These are phyloP conservation scores for Posidonia australis DNA, from an alignment of 106 monocot genomes.

Conservation along the genomic window DNA sequence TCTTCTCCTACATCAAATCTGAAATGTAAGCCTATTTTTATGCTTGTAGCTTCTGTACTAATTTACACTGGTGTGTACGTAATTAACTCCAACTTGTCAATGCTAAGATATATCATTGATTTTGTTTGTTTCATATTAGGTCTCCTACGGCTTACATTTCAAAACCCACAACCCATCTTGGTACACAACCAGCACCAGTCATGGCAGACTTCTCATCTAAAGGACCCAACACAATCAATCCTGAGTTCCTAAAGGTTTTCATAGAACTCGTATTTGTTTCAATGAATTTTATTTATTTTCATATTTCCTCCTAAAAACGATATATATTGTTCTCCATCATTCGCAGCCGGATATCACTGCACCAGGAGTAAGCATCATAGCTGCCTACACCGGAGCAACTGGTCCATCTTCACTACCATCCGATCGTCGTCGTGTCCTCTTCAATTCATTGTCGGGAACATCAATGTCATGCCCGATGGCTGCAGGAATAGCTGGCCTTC, in stretches of 20 bases:
- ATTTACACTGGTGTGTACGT: too few relatives aligned
- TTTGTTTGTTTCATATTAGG: conserved; percentile 22
- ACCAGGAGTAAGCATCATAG: conserved; percentile 40
- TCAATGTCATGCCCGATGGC: conserved; percentile 58
- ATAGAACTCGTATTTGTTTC: not conserved
- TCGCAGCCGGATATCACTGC: conserved; percentile 67
- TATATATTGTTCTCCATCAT: too few relatives aligned
- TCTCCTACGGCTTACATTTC: conserved; percentile 30
- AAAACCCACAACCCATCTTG: conserved; percentile 10
- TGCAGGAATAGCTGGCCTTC: conserved; percentile 39
- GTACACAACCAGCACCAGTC: conserved; percentile 31
- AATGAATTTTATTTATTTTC: not conserved
- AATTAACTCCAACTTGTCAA: too few relatives aligned
- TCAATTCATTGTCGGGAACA: conserved; percentile 29
- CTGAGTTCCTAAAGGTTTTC: conserved; percentile 49
- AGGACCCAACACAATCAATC: conserved; percentile 40
- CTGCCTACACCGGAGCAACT: conserved; percentile 19
- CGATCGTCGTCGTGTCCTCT: conserved; percentile 2
- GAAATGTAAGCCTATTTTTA: too few relatives aligned
- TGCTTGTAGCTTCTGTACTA: too few relatives aligned
- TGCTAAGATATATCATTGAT: too few relatives aligned
- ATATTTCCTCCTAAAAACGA: too few relatives aligned
- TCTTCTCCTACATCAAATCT: conserved; percentile 11
- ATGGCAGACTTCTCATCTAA: conserved; percentile 58
- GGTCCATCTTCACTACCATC: not conserved